Conservation (phyloP, 805 yeast genomes). For the Komagataella pseudopastoris region DNA sequence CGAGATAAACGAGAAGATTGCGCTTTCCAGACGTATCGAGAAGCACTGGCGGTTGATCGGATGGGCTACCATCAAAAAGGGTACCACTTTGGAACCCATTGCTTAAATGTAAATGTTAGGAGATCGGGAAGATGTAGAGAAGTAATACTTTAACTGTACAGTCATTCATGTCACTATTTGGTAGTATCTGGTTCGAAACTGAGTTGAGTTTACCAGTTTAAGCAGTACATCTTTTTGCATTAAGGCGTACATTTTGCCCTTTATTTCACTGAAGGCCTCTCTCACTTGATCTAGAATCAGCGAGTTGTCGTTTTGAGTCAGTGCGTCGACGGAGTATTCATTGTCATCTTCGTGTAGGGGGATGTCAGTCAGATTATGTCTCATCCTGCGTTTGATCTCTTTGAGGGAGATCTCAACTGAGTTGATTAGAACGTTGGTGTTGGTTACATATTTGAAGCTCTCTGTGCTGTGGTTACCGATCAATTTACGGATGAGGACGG, state of each 20-base stretch:
- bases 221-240: conserved; percentile 68
- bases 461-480: neutral
- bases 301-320: conserved; percentile 19
- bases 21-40: conserved; percentile 96
- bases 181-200: conserved; percentile 10
- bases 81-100: conserved; percentile 76
- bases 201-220: conserved; percentile 38
- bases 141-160: neutral
- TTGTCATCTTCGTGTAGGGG: neutral
- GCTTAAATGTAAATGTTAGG: conserved; percentile 16
- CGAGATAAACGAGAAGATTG: conserved; percentile 95
- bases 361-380: neutral
- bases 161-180: neutral
- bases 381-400: neutral
- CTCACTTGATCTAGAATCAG: conserved; percentile 21
- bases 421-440: neutral
- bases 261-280: conserved; percentile 34
- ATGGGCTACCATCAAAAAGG: conserved; percentile 97
- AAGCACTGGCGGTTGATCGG: conserved; percentile 99
- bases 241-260: conserved; percentile 34
- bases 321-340: conserved; percentile 3
- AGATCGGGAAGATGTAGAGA: neutral
- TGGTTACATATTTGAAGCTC: neutral
- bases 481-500: neutral
- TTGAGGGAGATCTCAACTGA: neutral